phyloP scores from a whole-genome alignment of 805 yeast species.

The Saccharomycopsis fodiens region DNA sequence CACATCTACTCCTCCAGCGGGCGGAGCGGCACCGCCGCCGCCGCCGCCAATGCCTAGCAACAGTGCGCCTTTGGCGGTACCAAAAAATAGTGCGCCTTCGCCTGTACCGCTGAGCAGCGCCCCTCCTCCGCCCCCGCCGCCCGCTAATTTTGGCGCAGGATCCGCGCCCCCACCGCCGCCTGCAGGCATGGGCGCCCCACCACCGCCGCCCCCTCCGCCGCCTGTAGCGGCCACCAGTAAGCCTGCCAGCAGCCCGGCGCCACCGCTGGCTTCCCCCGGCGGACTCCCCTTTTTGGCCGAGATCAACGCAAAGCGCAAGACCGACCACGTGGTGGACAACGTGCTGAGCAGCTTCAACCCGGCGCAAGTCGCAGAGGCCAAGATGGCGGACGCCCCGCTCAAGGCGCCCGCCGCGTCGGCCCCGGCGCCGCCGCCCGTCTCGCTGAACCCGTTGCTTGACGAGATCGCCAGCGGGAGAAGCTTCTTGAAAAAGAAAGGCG shows the following conservation, averaged over 20 bases:
- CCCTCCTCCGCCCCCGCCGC: conserved; percentile 22
- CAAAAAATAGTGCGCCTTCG: conserved; percentile 18
- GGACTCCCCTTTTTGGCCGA: conserved; percentile 52
- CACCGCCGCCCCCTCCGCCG: conserved; percentile 23
- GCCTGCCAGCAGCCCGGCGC: conserved; percentile 14
- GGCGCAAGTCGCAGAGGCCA: conserved; percentile 18
- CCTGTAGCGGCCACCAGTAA: conserved; percentile 22
- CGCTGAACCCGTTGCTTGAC: conserved; percentile 3
- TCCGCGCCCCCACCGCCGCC: conserved; percentile 22
- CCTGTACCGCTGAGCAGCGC: conserved; percentile 22
- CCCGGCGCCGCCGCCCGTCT: conserved; percentile 23
- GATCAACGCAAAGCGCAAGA: conserved; percentile 48
- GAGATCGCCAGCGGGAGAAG: conserved; percentile 9
- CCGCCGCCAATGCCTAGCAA: conserved; percentile 22
- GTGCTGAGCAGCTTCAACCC: conserved; percentile 24
- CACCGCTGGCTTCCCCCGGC: conserved; percentile 28
- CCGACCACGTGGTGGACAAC: conserved; percentile 40
- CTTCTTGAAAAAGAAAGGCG: neutral
- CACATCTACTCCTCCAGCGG: conserved; percentile 27
- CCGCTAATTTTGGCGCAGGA: conserved; percentile 5
- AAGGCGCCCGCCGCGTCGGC: conserved; percentile 20
- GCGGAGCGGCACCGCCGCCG: conserved; percentile 20
- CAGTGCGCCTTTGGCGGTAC: conserved; percentile 22
- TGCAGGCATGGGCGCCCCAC: no score
- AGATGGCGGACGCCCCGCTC: conserved; percentile 3